These are phyloP conservation scores for Fusarium beomiforme DNA, from an alignment of 2,329 filamentous ascomycete genomes.

Conservation along the genomic window DNA sequence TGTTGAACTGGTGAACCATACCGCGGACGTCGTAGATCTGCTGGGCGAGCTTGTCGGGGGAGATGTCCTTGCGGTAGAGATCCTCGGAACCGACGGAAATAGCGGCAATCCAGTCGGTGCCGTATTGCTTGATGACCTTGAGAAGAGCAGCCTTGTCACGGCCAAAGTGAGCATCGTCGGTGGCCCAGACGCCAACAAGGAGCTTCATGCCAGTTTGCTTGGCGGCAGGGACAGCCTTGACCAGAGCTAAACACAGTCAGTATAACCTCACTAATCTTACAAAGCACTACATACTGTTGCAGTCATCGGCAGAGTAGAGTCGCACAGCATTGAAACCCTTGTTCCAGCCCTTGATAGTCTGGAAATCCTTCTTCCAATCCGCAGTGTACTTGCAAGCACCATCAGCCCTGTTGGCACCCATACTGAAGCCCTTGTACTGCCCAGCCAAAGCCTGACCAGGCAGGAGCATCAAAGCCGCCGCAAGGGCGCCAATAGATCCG, in stretches of 20 bases:
- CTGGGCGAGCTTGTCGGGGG: slow-evolving; percentile 36
- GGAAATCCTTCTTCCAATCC: slow-evolving; percentile 42
- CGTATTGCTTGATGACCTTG: slow-evolving; percentile 38
- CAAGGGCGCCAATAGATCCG: slow-evolving; percentile 24
- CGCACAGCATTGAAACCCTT: slow-evolving; percentile 42
- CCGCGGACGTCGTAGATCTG: slow-evolving; percentile 41
- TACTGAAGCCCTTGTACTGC: slow-evolving; percentile 39
- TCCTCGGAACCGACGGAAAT: slow-evolving; percentile 40
- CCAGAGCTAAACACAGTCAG: slow-evolving; percentile 27
- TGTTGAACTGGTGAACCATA: slow-evolving; percentile 37
- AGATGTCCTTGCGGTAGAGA: slow-evolving; percentile 39
- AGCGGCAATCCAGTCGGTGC: slow-evolving; percentile 38
- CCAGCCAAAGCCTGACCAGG: slow-evolving; percentile 36
- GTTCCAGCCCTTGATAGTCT: slow-evolving; percentile 39
- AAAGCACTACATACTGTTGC: slow-evolving; percentile 27
- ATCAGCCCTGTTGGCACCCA: slow-evolving; percentile 37
- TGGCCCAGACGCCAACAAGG: slow-evolving; percentile 39
- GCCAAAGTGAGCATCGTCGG: slow-evolving; percentile 38
- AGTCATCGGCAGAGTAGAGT: slow-evolving; percentile 34
- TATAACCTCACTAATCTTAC: background rate
- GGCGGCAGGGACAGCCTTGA: slow-evolving; percentile 39
- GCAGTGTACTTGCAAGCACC: slow-evolving; percentile 36
- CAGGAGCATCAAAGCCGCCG: slow-evolving; percentile 30
- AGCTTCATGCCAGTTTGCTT: slow-evolving; percentile 39
- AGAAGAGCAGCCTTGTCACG: slow-evolving; percentile 39